Percentiles rank a stretch among this genome's conserved stretches.
These are phyloP conservation scores for Parachaetomium inaequale DNA, from an alignment of 495 filamentous ascomycete genomes.

Conservation along the genomic window DNA sequence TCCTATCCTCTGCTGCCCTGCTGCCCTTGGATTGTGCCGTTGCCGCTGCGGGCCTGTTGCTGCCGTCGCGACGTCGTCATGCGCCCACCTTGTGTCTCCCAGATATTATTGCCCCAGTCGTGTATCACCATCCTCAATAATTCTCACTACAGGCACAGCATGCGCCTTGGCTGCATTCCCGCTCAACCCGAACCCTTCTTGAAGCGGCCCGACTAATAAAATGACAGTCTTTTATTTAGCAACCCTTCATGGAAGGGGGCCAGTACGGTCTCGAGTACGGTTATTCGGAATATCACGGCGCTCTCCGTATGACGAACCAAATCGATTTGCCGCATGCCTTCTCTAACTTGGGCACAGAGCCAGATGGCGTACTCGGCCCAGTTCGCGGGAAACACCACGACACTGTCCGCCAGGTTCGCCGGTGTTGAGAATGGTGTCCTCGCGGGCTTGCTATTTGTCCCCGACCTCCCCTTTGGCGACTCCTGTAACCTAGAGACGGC, in stretches of 20 bases:
- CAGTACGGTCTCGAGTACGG: constrained; percentile 43
- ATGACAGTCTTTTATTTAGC: constrained; percentile 46
- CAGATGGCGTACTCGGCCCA: constrained; percentile 62
- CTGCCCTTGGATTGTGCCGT: neutral
- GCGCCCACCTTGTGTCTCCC: constrained; percentile 2
- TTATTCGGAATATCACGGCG: constrained; percentile 48
- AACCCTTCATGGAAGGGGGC: constrained; percentile 43
- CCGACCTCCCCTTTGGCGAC: constrained; percentile 54
- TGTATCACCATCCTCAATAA: constrained; percentile 7
- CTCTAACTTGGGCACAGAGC: constrained; percentile 40
- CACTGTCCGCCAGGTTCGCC: constrained; percentile 61
- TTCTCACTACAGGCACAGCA: constrained; percentile 5
- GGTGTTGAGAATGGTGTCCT: constrained; percentile 52
- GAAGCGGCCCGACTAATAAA: neutral
- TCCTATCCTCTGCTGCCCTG: neutral
- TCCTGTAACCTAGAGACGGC: constrained; percentile 57
- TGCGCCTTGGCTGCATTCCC: neutral
- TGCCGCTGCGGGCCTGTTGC: neutral
- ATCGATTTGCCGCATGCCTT: neutral
- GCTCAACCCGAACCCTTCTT: neutral
- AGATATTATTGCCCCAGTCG: neutral
- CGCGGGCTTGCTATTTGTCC: constrained; percentile 78
- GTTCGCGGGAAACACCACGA: constrained; percentile 60
- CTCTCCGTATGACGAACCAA: constrained; percentile 35
- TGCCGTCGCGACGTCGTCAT: neutral